Conservation (phyloP, 164 flowering plant species). For the Tinospora cordifolia region DNA sequence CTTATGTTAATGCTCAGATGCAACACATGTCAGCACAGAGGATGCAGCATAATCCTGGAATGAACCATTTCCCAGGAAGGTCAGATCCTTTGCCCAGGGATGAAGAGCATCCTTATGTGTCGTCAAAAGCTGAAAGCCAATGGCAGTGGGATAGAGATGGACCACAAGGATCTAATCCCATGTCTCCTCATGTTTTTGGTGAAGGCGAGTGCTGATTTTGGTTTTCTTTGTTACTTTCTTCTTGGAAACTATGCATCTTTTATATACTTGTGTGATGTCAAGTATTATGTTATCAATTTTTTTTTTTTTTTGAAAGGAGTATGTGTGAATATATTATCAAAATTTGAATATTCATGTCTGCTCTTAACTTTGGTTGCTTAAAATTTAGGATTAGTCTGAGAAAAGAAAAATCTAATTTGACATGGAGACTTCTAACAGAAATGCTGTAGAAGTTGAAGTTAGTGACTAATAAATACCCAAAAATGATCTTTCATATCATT, state of each 20-base stretch:
- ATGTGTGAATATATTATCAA: too few relatives aligned
- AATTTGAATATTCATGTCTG: too few relatives aligned
- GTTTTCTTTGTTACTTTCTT: not conserved
- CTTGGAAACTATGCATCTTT: not conserved
- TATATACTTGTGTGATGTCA: too few relatives aligned
- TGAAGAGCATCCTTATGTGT: conserved; percentile 24
- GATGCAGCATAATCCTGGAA: conserved; percentile 25
- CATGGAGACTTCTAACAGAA: too few relatives aligned
- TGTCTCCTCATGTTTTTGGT: conserved; percentile 23
- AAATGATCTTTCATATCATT: too few relatives aligned
- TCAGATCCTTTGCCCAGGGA: conserved; percentile 26
- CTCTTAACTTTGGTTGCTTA: too few relatives aligned
- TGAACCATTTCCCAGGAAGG: conserved; percentile 25
- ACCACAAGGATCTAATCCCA: conserved; percentile 17
- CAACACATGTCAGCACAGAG: conserved; percentile 34
- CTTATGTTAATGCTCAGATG: conserved; percentile 26
- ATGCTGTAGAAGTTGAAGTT: too few relatives aligned
- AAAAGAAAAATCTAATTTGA: too few relatives aligned
- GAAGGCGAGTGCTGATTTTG: conserved; percentile 23
- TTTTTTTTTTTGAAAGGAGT: too few relatives aligned
- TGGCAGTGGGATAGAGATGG: conserved; percentile 40
- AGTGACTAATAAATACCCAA: too few relatives aligned
- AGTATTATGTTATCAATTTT: too few relatives aligned
- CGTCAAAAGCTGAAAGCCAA: conserved; percentile 31
- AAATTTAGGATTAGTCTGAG: too few relatives aligned